A percentile compares a stretch with the other conserved stretches of the same genome.
Conservation (phyloP, 306 rosid genomes). For the Ziziphus jujuba region DNA sequence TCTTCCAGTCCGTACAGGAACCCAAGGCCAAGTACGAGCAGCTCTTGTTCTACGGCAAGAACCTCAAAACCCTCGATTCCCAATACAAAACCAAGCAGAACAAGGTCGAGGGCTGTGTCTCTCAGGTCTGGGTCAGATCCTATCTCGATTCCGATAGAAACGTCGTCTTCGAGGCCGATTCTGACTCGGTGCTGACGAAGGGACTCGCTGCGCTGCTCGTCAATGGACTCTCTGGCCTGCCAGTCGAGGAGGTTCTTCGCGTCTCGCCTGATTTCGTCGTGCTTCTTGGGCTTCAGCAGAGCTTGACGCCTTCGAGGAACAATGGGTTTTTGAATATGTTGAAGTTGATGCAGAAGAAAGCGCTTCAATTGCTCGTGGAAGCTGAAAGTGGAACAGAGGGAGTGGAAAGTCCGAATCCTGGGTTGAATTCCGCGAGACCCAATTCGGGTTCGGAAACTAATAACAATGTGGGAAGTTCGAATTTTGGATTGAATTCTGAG, state of each 20-base stretch:
- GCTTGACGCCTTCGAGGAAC: conserved; percentile 81
- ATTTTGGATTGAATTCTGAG: conserved; percentile 20
- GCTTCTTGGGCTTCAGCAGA: conserved; percentile 89
- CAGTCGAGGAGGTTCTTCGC: conserved; percentile 56
- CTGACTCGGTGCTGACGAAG: conserved; percentile 81
- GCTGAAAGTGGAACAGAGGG: conserved; percentile 45
- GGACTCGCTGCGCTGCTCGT: conserved; percentile 93
- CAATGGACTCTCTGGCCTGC: conserved; percentile 71
- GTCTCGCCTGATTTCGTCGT: conserved; percentile 75
- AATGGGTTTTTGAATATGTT: conserved; percentile 94
- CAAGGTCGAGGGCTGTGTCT: conserved; percentile 93
- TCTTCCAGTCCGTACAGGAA: conserved; percentile 79
- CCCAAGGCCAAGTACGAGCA: conserved; percentile 86
- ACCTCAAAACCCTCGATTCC: conserved; percentile 72
- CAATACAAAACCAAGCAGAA: conserved; percentile 65
- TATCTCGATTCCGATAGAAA: conserved; percentile 57
- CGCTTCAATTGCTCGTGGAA: conserved; percentile 51
- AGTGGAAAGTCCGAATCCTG: conserved; percentile 29
- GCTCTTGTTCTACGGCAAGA: conserved; percentile 84
- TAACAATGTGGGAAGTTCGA: conserved; percentile 24
- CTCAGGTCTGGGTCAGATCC: conserved; percentile 99
- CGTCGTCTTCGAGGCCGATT: conserved; percentile 85
- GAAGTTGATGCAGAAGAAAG: conserved; percentile 89
- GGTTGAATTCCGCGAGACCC: conserved; percentile 6
- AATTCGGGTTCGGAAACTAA: conserved; percentile 11